Percentiles rank a stretch among this genome's conserved stretches.
Evolutionary conservation across 805 yeast species (phyloP).

Genomic region (Nakazawaea populi): DNA sequence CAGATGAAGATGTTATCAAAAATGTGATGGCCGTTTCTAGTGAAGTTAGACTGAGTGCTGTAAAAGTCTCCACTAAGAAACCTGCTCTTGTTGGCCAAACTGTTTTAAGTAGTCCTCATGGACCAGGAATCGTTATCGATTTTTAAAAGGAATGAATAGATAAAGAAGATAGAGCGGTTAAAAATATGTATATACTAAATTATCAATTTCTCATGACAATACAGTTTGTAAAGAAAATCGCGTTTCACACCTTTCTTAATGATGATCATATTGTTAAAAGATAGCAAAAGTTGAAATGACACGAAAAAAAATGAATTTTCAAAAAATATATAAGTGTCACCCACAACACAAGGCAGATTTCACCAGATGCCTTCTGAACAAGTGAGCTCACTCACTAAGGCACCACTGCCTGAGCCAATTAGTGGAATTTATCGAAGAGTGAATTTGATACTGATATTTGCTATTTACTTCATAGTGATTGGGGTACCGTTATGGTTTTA

Average conservation of each 20-base stretch:
- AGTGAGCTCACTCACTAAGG: neutral
- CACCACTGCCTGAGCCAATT: neutral
- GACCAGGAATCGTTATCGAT: conserved; percentile 74
- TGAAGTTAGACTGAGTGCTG: conserved; percentile 49
- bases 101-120: conserved; percentile 60
- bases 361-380: neutral
- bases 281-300: no score
- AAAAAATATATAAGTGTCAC: no score
- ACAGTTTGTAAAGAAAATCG: no score
- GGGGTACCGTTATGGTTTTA: conserved; percentile 56
- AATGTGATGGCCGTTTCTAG: conserved; percentile 65
- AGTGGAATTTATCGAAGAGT: conserved; percentile 13
- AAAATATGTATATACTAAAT: no score
- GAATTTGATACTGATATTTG: conserved; percentile 20
- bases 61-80: conserved; percentile 56
- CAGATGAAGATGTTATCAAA: conserved; percentile 67
- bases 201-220: no score
- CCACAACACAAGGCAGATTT: no score
- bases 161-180: neutral
- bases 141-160: conserved; percentile 18
- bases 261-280: no score
- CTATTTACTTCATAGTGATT: conserved; percentile 24
- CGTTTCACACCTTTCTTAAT: no score
- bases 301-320: no score
- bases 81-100: conserved; percentile 69